Conservation (phyloP, 495 filamentous ascomycete species). For the Penicillium lagena region DNA sequence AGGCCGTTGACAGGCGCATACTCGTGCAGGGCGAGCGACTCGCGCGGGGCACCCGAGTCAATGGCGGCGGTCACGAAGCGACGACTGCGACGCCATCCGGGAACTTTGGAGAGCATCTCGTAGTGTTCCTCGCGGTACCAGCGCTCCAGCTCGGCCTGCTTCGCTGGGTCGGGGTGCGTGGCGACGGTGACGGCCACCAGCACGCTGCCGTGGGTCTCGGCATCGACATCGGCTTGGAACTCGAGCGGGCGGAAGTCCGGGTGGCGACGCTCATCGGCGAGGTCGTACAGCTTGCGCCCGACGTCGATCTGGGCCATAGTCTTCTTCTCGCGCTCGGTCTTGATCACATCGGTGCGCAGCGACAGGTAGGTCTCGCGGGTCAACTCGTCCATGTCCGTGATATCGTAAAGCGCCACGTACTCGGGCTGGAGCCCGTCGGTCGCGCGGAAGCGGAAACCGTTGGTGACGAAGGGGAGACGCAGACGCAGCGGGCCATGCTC, state of each 20-base stretch:
- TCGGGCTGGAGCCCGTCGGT: constrained; percentile 52
- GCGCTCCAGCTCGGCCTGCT: constrained; percentile 49
- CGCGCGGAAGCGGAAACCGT: constrained; percentile 72
- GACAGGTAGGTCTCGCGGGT: constrained; percentile 58
- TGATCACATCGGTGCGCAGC: constrained; percentile 55
- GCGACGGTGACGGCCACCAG: constrained; percentile 55
- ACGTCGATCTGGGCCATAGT: constrained; percentile 72
- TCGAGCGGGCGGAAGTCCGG: constrained; percentile 52
- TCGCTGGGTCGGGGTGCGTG: constrained; percentile 43
- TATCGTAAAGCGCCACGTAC: constrained; percentile 76
- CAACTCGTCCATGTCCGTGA: constrained; percentile 64
- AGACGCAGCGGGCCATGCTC: constrained; percentile 77
- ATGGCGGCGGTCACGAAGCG: constrained; percentile 54
- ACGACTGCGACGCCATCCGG: constrained; percentile 69
- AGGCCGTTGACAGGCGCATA: constrained; percentile 60
- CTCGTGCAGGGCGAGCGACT: constrained; percentile 64
- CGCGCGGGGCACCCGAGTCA: constrained; percentile 41
- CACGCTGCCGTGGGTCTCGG: constrained; percentile 47
- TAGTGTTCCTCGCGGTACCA: constrained; percentile 74
- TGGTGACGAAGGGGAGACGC: constrained; percentile 63
- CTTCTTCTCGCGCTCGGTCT: constrained; percentile 65
- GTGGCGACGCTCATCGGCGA: constrained; percentile 46
- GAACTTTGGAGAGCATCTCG: constrained; percentile 60
- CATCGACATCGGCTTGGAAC: constrained; percentile 48
- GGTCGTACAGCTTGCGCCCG: constrained; percentile 60